phyloP scores from a whole-genome alignment of 257 asterid species.

The Gentiana straminea region DNA sequence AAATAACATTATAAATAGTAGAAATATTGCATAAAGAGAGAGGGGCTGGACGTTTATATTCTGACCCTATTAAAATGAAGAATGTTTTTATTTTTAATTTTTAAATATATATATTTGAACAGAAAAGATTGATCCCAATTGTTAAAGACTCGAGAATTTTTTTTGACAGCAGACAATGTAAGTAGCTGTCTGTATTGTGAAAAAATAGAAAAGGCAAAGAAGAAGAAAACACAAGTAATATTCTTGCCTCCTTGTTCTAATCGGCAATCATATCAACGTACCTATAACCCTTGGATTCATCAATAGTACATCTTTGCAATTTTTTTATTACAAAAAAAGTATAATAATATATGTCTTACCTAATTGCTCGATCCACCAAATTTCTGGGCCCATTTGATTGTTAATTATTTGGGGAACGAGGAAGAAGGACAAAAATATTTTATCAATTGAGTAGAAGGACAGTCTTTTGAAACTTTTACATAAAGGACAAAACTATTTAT shows the following conservation, averaged over 20 bases:
- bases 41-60: background rate
- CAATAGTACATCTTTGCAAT: background rate
- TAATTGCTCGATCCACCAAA: slow-evolving; percentile 3
- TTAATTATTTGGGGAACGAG: too few species aligned
- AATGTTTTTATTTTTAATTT: too few species aligned
- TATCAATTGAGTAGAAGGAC: too few species aligned
- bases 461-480: too few species aligned
- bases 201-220: slow-evolving; percentile 14
- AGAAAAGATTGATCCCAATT: too few species aligned
- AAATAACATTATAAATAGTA: background rate
- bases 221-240: slow-evolving; percentile 16
- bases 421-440: too few species aligned
- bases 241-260: slow-evolving; percentile 22
- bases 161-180: slow-evolving; percentile 5
- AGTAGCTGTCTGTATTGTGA: slow-evolving; percentile 32
- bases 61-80: too few species aligned
- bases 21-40: slow-evolving; percentile 4
- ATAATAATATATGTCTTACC: background rate
- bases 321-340: background rate
- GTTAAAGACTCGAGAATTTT: too few species aligned
- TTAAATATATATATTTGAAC: too few species aligned
- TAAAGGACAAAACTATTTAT: too few species aligned
- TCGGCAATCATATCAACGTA: slow-evolving; percentile 34
- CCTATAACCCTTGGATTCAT: slow-evolving; percentile 17
- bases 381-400: background rate